Evolutionary conservation across 2,329 filamentous ascomycete species (phyloP), one percentile per base, ranked within the genome.

Genomic region (Myriosclerotinia duriaeana): DNA sequence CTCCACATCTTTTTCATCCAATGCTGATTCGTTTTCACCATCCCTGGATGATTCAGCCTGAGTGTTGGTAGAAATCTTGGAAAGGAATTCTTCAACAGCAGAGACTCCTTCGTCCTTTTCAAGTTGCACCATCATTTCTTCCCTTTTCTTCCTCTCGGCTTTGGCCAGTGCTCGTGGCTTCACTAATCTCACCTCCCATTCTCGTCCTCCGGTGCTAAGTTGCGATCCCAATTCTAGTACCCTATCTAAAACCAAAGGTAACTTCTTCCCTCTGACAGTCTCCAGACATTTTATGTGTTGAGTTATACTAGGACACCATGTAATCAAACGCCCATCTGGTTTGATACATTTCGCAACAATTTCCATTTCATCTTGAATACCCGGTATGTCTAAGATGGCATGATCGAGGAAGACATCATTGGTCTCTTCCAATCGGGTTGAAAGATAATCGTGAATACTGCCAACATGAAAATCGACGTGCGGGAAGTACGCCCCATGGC

Each of bases 231-330:
- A 78, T 75, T 90, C 88, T 20, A 89, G 73, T 0, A 87, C 84
- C 54, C 80, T 82, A 50, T 89, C 87, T 11, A 87, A 77, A 36
- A 82, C 76, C 30, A 84, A 64, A 20, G 85, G 85, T 64, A 91
- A 78, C 2, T 77, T 78, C 15, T 84, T 78, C 38, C 82, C 78
- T 66, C 82, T 83, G 42, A 87, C 83, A 50, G 80, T 76, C 55
- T 83, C 78, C 38, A 88, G 79, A 67, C 88, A 90, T 6, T 87
- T 83, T 52, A 83, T 86, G 65, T 94, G 89, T 76, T 94, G 91
- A 12, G 90, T 93, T 67, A 95, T 87, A 72, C 87, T 91, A 0
- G 91, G 91, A 70, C 87, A 87, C 78, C 93, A 95, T 1, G 92
- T 82, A 17, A 89, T 80, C 42, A 94, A 79, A 11, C 85, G 79